phyloP scores from a whole-genome alignment of 164 flowering plant species.

The Piper betle region DNA sequence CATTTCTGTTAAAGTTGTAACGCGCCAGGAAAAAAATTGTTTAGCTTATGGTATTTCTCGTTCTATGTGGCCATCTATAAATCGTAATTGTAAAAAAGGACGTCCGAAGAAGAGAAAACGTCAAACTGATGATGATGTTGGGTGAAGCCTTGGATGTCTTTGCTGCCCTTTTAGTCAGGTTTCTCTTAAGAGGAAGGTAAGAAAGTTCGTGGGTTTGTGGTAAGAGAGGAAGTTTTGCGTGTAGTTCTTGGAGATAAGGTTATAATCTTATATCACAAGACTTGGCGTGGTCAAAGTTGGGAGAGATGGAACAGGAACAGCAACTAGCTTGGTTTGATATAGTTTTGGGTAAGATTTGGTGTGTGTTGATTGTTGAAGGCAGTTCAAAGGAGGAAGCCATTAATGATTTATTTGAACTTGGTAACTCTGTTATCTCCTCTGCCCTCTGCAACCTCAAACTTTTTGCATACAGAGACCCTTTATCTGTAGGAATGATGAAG shows the following conservation, averaged over 20 bases:
- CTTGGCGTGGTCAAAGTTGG: background rate
- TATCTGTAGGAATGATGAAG: too few species aligned
- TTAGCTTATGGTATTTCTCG: background rate
- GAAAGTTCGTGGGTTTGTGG: slow-evolving; percentile 10
- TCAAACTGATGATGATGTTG: slow-evolving; percentile 1
- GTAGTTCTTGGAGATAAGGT: slow-evolving; percentile 3
- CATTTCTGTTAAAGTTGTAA: too few species aligned
- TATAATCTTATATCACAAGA: background rate
- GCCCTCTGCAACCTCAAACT: background rate
- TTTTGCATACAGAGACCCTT: background rate
- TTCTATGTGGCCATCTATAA: background rate
- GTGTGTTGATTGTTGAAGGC: too few species aligned
- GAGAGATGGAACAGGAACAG: background rate
- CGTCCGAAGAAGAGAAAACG: background rate
- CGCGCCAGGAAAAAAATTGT: too few species aligned
- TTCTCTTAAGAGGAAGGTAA: slow-evolving; percentile 3
- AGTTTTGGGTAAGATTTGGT: background rate
- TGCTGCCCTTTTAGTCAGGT: background rate
- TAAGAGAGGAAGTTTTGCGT: slow-evolving; percentile 14
- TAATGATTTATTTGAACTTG: background rate
- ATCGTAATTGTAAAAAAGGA: background rate
- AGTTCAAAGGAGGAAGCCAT: background rate
- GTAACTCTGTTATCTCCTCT: background rate
- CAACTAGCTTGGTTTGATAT: background rate
- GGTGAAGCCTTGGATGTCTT: background rate